Conservation (phyloP, 2,329 filamentous ascomycete genomes). For the Penicillium sp. region DNA sequence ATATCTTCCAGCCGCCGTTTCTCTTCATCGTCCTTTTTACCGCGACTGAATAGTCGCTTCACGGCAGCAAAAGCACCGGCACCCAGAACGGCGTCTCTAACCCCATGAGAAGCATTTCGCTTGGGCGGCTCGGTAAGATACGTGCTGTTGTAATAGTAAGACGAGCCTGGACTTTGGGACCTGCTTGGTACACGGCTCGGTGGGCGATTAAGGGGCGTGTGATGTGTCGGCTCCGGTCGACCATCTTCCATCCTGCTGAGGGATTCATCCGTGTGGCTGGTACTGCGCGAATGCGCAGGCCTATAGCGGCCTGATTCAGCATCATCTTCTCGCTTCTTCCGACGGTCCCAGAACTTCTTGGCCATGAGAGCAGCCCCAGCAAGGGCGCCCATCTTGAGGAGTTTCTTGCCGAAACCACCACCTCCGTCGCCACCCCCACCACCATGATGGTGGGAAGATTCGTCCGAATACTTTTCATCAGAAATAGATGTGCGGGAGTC, state of each 20-base stretch:
- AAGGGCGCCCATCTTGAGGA: constrained; percentile 60
- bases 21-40: constrained; percentile 54
- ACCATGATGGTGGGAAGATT: constrained; percentile 35
- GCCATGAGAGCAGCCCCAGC: constrained; percentile 62
- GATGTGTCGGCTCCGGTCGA: constrained; percentile 44
- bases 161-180: constrained; percentile 35
- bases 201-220: constrained; percentile 32
- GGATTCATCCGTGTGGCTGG: constrained; percentile 42
- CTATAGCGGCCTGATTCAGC: constrained; percentile 53
- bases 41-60: constrained; percentile 59
- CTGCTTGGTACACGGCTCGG: constrained; percentile 34
- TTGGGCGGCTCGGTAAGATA: constrained; percentile 46
- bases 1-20: constrained; percentile 58
- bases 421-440: constrained; percentile 16
- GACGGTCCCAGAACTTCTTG: constrained; percentile 57
- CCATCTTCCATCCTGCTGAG: constrained; percentile 52
- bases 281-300: constrained; percentile 49
- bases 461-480: constrained; percentile 65
- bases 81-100: constrained; percentile 62
- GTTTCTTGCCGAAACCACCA: constrained; percentile 59
- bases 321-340: constrained; percentile 53
- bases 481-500: constrained; percentile 57
- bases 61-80: constrained; percentile 63
- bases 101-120: constrained; percentile 46
- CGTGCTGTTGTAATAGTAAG: constrained; percentile 40